Percentiles rank a stretch among this genome's conserved stretches.
phyloP scores from a whole-genome alignment of 768 basidiomycete genomes.

The Lactarius sp. region DNA sequence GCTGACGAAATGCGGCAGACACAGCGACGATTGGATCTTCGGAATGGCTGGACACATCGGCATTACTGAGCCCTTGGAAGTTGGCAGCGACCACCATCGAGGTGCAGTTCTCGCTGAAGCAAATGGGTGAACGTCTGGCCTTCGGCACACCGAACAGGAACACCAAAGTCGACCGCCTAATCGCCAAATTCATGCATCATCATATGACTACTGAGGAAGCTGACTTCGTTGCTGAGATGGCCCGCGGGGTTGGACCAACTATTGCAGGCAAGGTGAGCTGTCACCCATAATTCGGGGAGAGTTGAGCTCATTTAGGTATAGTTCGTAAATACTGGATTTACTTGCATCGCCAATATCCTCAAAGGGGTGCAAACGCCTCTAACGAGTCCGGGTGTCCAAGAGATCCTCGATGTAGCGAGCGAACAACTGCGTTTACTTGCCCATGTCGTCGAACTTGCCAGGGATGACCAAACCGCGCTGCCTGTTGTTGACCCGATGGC shows the following conservation, averaged over 20 bases:
- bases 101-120: constrained; percentile 69
- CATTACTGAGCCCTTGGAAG: constrained; percentile 77
- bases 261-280: constrained; percentile 62
- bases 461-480: constrained; percentile 40
- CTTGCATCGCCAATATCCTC: constrained; percentile 56
- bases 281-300: background rate
- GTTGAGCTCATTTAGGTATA: constrained; percentile 28
- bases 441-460: constrained; percentile 62
- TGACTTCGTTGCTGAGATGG: constrained; percentile 79
- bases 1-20: constrained; percentile 6
- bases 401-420: constrained; percentile 40
- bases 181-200: constrained; percentile 62
- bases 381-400: constrained; percentile 28
- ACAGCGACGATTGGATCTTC: constrained; percentile 45
- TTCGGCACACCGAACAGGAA: constrained; percentile 56
- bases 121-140: constrained; percentile 63
- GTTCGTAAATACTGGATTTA: constrained; percentile 74
- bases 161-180: constrained; percentile 59
- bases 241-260: constrained; percentile 57
- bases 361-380: constrained; percentile 31
- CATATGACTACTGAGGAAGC: constrained; percentile 76
- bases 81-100: constrained; percentile 77
- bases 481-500: constrained; percentile 48
- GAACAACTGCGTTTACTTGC: constrained; percentile 67
- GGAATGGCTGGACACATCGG: constrained; percentile 58